Evolutionary conservation across 2,329 filamentous ascomycete genomes (phyloP).

Genomic region (Xylariaceae sp.): DNA sequence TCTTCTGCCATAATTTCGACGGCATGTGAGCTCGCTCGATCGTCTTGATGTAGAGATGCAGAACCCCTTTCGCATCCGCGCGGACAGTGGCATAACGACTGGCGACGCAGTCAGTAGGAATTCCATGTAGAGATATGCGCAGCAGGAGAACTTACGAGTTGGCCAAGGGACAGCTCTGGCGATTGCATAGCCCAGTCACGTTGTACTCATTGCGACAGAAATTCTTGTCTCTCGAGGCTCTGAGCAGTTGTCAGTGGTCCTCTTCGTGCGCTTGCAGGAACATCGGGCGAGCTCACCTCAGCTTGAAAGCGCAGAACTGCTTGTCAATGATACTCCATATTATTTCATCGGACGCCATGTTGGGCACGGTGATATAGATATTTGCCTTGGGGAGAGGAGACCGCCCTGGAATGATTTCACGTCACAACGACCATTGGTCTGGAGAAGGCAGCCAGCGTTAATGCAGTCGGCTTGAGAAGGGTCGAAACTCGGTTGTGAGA

Average conservation of each 20-base stretch:
- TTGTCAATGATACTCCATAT: conserved; percentile 97
- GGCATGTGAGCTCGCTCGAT: conserved; percentile 70
- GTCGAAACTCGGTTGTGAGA: too few relatives aligned
- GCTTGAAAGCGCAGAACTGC: conserved; percentile 65
- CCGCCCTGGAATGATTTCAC: too few relatives aligned
- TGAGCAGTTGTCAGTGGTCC: too few relatives aligned
- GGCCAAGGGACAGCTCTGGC: conserved; percentile 45
- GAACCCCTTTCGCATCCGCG: conserved; percentile 51
- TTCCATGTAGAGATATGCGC: too few relatives aligned
- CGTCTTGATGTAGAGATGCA: conserved; percentile 97
- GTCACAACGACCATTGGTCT: too few relatives aligned
- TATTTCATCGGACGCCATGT: conserved; percentile 89
- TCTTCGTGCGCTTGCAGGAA: too few relatives aligned
- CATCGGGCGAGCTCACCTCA: conserved; percentile 49
- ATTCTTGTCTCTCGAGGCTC: conserved; percentile 76
- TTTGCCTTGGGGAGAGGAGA: too few relatives aligned
- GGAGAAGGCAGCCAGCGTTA: too few relatives aligned
- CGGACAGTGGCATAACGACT: conserved; percentile 14
- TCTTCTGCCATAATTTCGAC: conserved; percentile 87
- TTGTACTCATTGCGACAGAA: conserved; percentile 97
- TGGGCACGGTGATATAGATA: too few relatives aligned
- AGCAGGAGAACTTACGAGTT: conserved; percentile 16
- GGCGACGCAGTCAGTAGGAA: too few relatives aligned
- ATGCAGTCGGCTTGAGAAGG: too few relatives aligned
- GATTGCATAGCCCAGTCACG: conserved; percentile 47